Evolutionary conservation across 2,329 filamentous ascomycete genomes (phyloP), one percentile per base, ranked within the genome.

Genomic region (Fusarium sp.): DNA sequence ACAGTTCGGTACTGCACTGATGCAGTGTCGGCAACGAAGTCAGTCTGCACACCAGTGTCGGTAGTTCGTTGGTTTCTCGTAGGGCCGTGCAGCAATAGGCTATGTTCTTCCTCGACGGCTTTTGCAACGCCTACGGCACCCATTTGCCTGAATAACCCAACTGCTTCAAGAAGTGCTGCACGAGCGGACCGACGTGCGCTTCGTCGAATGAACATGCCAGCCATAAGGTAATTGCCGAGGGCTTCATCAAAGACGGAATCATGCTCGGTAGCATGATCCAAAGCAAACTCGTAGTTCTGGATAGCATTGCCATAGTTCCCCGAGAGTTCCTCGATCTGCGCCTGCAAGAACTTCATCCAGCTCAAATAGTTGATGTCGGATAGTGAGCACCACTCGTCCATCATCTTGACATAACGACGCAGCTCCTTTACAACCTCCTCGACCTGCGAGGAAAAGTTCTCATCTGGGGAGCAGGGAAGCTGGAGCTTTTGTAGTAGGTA

Each of bases 151-250:
- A 91, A 94, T 4, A 92, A 83, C 3, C 87, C 85, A 20, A 93
- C 84, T 4, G 89, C 87, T 66, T 94, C 92, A 32, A 87, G 85
- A 18, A 94, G 80, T 1, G 90, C 86, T n/a, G 89, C 86, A 55
- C 90, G 86, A 27, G 92, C 92, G 37, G 91, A 90, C 65, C 92
- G 83, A 41, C 88, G 85, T 5, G 91, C 89, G 14, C 87, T 86
- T 66, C 86, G 84, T 16, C 92, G 84, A 55, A 92, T 83, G 66
- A 93, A 88, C 75, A 89, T 90, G 12, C 90, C 90, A 3, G 89
- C 91, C 81, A 94, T 91, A 30, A 94, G 82, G 75, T 93, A 92
- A 74, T 92, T 91, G 18, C 89, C 88, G 3, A 93, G 82, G 0
- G 90, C 92, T 77, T 94, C 91, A 64, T 94, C 92, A 51, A 93